Evolutionary conservation across 2,329 filamentous ascomycete species (phyloP).

Genomic region (Sclerotinia subarctica): DNA sequence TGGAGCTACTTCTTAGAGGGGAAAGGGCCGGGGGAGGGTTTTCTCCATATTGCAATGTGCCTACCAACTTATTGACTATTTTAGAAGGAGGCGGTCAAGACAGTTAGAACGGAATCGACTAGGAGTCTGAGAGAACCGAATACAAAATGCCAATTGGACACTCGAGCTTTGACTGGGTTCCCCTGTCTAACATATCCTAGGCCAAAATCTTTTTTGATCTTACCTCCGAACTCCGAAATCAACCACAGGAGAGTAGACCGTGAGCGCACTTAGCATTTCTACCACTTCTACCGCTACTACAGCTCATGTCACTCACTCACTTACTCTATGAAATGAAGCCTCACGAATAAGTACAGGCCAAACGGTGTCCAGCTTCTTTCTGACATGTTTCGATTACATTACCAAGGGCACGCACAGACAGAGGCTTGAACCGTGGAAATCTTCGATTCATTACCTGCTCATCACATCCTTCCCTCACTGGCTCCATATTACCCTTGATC

Average conservation of each 20-base stretch:
- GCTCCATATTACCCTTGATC: neutral
- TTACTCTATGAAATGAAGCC: neutral
- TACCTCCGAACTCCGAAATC: conserved; percentile 13
- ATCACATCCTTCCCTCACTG: neutral
- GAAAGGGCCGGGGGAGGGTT: neutral
- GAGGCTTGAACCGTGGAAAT: neutral
- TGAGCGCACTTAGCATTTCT: neutral
- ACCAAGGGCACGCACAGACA: neutral
- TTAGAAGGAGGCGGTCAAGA: neutral
- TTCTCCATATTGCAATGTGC: conserved; percentile 9
- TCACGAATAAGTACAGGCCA: neutral
- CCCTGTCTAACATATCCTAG: conserved; percentile 8
- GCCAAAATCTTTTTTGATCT: neutral
- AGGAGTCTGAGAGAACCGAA: neutral
- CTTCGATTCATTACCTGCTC: neutral
- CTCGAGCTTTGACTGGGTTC: neutral
- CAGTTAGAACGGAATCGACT: neutral
- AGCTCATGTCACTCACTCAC: too few species aligned
- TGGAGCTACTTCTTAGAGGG: neutral
- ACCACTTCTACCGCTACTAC: neutral
- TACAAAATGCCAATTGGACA: neutral
- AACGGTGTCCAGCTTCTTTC: neutral
- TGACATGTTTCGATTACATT: neutral
- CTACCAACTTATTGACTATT: neutral
- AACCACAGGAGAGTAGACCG: neutral